Evolutionary conservation across 2,329 filamentous ascomycete species (phyloP), one percentile per base, ranked within the genome.

Genomic region (Diaporthe destruens): DNA sequence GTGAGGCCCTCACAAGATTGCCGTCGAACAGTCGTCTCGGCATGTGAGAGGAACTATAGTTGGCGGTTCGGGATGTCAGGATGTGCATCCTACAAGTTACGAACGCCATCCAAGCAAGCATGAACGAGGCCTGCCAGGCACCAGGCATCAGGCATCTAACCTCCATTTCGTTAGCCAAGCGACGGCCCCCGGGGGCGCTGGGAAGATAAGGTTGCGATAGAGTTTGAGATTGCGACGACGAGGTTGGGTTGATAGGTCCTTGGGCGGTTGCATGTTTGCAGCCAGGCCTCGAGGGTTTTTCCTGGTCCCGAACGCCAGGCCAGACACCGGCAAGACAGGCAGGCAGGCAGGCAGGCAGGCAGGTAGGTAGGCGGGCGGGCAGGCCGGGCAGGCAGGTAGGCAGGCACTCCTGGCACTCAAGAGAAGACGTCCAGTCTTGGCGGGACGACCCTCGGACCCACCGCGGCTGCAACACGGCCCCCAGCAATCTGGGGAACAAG

Each of bases 161-260:
- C 44, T 44, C 5, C n/a, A 29, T 42, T 25, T 20, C 32, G 63
- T 55, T 54, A 39, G 47, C 25, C n/a, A 29, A 54, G 63, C 63
- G 51, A 53, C 25, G 49, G 32, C 6, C 32, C n/a, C 51, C 36
- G 9, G 36, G n/a, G 63, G 63, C 34, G 47, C 63, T 36, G 66
- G 42, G 49, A 20, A 56, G 66, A 69, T 68, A 69, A n/a, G 36
- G 53, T 65, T 65, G 59, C 59, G 59, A 65, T 65, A 65, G 59
- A 65, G 59, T 65, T 65, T 65, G 59, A 65, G 59, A 65, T 65
- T 65, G 59, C 42, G 20, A 32, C 29, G 20, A 51, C 42, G 44
- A 36, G 49, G 59, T 25, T 69, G 51, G 42, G 67, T 59, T 69
- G 49, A 69, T 69, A 55, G 67, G 59, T 63, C 59, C 42, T 9